Conservation (phyloP, 345 rosid species). For the Combretum micranthum region DNA sequence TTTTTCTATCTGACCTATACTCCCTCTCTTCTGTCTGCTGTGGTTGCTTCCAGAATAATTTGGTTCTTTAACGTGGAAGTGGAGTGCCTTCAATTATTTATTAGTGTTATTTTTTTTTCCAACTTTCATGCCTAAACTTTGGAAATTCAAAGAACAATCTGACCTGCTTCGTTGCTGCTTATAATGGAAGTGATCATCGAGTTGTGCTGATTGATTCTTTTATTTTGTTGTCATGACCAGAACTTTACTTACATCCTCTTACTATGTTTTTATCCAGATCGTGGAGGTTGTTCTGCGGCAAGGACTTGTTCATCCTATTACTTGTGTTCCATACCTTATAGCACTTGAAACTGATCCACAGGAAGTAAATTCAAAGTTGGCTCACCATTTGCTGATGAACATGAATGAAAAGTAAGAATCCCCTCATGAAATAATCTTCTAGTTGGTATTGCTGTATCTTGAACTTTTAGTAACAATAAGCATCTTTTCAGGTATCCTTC, state of each 20-base stretch:
- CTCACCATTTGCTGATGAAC: constrained; percentile 96
- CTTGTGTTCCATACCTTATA: constrained; percentile 95
- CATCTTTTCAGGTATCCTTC: constrained; percentile 80
- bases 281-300: constrained; percentile 96
- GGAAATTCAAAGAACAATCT: too few relatives aligned
- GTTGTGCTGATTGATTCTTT: not conserved
- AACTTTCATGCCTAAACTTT: too few relatives aligned
- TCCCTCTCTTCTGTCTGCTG: too few relatives aligned
- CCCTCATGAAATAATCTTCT: constrained; percentile 11
- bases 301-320: constrained; percentile 99
- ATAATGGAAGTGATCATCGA: too few relatives aligned
- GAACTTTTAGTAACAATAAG: constrained; percentile 15
- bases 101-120: too few relatives aligned
- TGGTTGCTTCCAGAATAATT: too few relatives aligned
- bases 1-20: too few relatives aligned
- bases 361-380: constrained; percentile 89
- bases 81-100: too few relatives aligned
- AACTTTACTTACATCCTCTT: not conserved
- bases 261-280: constrained; percentile 47
- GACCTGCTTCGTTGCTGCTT: too few relatives aligned
- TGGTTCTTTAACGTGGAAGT: too few relatives aligned
- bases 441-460: constrained; percentile 3
- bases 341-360: constrained; percentile 98
- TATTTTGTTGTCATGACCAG: not conserved
- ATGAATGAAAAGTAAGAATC: constrained; percentile 93